Evolutionary conservation across 176 grass and related monocot species (phyloP).

Genomic region (Puccinellia tenuiflora): DNA sequence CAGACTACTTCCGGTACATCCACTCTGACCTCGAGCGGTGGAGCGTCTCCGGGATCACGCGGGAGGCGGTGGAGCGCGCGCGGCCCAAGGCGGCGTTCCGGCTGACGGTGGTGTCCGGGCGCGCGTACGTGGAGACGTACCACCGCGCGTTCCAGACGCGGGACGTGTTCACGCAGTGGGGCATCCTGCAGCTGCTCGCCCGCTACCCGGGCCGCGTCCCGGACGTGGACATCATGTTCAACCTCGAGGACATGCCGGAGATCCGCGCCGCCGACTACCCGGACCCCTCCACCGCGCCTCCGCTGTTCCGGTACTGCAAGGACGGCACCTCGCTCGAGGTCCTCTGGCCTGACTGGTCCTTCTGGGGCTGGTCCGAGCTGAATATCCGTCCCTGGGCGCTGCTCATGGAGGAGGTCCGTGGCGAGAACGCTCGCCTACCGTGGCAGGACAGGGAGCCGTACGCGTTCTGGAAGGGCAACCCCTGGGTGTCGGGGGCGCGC

Average conservation of each 20-base stretch:
- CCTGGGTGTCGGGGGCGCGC: constrained; percentile 23
- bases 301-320: constrained; percentile 87
- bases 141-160: constrained; percentile 53
- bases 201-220: constrained; percentile 73
- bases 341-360: constrained; percentile 92
- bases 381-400: constrained; percentile 65
- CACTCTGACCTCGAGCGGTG: constrained; percentile 61
- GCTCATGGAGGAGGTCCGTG: constrained; percentile 45
- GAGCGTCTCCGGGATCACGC: constrained; percentile 37
- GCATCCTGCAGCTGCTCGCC: constrained; percentile 64
- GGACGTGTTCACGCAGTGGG: constrained; percentile 78
- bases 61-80: constrained; percentile 45
- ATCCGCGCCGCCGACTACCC: constrained; percentile 23
- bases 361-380: constrained; percentile 89
- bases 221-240: constrained; percentile 86
- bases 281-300: constrained; percentile 21
- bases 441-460: constrained; percentile 64
- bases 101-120: constrained; percentile 46
- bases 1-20: constrained; percentile 70
- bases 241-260: constrained; percentile 65
- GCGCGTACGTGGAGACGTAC: constrained; percentile 65
- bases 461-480: constrained; percentile 82
- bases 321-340: constrained; percentile 55
- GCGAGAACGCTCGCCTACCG: constrained; percentile 8
- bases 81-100: constrained; percentile 44